Conservation (phyloP, 192 early-diverging fungal species). For the Coemansia sp. region DNA sequence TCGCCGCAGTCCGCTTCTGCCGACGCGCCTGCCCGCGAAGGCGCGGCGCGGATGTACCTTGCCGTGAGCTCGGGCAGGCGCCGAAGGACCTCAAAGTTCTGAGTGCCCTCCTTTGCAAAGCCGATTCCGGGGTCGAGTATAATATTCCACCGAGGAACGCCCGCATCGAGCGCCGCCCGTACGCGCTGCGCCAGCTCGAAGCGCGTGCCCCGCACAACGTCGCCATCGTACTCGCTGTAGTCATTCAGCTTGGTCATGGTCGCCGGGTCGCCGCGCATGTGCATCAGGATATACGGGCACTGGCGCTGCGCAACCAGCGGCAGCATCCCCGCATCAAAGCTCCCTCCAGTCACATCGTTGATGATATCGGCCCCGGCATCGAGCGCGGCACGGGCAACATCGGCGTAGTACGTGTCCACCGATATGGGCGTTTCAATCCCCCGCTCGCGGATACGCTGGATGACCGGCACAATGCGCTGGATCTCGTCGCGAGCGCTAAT, state of each 20-base stretch:
- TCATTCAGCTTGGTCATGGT: slow-evolving; percentile 75
- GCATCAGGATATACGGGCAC: slow-evolving; percentile 91
- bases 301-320: slow-evolving; percentile 66
- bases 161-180: slow-evolving; percentile 63
- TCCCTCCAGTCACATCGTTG: slow-evolving; percentile 94
- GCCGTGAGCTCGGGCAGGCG: slow-evolving; percentile 55
- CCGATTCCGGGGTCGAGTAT: slow-evolving; percentile 96
- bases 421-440: slow-evolving; percentile 69
- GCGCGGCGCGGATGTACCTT: slow-evolving; percentile 26
- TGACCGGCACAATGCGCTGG: slow-evolving; percentile 78
- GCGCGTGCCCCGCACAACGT: slow-evolving; percentile 67
- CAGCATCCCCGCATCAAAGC: slow-evolving; percentile 73
- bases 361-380: slow-evolving; percentile 87
- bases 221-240: slow-evolving; percentile 63
- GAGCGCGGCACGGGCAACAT: slow-evolving; percentile 81
- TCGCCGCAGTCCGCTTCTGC: slow-evolving; percentile 9
- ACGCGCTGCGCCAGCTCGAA: slow-evolving; percentile 63
- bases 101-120: slow-evolving; percentile 86
- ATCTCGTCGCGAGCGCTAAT: slow-evolving; percentile 71
- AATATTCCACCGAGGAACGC: slow-evolving; percentile 94
- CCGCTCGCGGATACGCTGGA: slow-evolving; percentile 62
- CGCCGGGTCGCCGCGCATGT: slow-evolving; percentile 91
- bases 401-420: slow-evolving; percentile 85
- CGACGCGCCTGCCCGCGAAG: background rate
- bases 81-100: slow-evolving; percentile 82